Conservation (phyloP, 1,284 basidiomycete species). For the Cryptococcus amylolentus region DNA sequence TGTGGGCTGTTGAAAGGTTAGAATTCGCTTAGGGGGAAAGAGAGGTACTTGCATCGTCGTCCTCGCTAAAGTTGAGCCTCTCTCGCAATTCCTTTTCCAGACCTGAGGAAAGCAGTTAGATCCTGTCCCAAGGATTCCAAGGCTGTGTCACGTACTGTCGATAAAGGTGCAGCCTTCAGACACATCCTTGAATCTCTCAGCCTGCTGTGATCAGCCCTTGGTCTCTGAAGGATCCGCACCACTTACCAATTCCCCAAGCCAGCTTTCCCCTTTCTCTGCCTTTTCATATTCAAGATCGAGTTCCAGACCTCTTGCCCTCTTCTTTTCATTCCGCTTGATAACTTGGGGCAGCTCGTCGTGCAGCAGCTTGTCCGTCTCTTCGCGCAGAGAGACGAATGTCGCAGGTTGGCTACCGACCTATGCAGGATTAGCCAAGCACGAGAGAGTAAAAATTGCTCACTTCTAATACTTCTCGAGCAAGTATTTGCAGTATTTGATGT, state of each 20-base stretch:
- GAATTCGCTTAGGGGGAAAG: not conserved
- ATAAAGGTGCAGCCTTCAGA: conserved; percentile 32
- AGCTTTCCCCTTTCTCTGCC: conserved; percentile 22
- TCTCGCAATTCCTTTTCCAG: conserved; percentile 34
- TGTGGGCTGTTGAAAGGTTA: conserved; percentile 6
- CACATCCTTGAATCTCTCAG: conserved; percentile 20
- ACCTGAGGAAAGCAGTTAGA: conserved; percentile 8
- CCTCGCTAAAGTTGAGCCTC: conserved; percentile 32
- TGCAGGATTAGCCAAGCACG: not conserved
- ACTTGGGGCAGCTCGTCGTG: conserved; percentile 18
- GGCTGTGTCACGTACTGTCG: conserved; percentile 22
- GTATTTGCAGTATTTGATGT: conserved; percentile 28
- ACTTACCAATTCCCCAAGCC: conserved; percentile 35
- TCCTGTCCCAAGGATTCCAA: not conserved
- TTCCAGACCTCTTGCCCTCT: conserved; percentile 22
- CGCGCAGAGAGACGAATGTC: conserved; percentile 20
- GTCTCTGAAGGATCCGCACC: not conserved
- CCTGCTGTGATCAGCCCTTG: conserved; percentile 7
- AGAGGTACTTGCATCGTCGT: conserved; percentile 25
- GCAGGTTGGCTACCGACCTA: conserved; percentile 30
- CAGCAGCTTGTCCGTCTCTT: conserved; percentile 30
- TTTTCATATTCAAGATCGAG: conserved; percentile 15
- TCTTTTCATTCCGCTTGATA: conserved; percentile 15
- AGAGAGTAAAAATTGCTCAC: conserved; percentile 12
- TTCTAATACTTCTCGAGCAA: conserved; percentile 37